Base-by-base conservation (phyloP, 2,329 filamentous ascomycete genomes). In the Aspergillus sergii region DNA sequence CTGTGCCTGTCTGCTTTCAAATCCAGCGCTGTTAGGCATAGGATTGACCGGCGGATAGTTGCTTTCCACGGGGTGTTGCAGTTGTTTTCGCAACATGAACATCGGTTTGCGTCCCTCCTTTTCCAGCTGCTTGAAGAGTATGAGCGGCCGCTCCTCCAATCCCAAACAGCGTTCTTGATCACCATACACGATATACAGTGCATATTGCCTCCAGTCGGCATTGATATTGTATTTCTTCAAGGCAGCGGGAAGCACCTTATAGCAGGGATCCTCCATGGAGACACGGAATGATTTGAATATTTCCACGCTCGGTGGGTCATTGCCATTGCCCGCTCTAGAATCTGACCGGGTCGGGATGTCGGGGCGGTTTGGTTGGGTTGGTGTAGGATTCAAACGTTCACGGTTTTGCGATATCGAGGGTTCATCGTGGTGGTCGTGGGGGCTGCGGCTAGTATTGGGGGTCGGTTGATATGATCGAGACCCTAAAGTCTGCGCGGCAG, bases 241-340 rank as follows among this genome's bases (percentile, higher is more conserved):
- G 2, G 95, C 95, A 19, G 96, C 95, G 1, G 95, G 95, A 2
- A 99, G 85, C 32, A 99, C 95, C 77, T 97, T 97, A 82, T 97
- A 91, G 81, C 95, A 99, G 3, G 95, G 95, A 74, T 99, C 95
- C 70, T 99, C 95, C 86, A 98, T 96, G 75, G 92, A 95, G 66
- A 99, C 95, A 45, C 94, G 90, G 86, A 99, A 99, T 1, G 92
- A 96, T 78, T 99, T 99, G 88, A 98, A 98, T 64, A 99, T 97
- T 78, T 99, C 95, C 64, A 97, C 94, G 46, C 79, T 81, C 19
- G 78, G 78, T 9, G 78, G 78, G 57, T 71, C 70, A 34, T 72
- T 68, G 26, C 73, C 70, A 34, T 72, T 69, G 26, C 73, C 65
- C 0, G 70, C 66, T 62, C 73, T 65, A 30, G 75, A 75, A 19